Evolutionary conservation across 192 early-diverging fungal genomes (phyloP), one percentile per base, ranked within the genome.

Genomic region (Podila minutissima): DNA sequence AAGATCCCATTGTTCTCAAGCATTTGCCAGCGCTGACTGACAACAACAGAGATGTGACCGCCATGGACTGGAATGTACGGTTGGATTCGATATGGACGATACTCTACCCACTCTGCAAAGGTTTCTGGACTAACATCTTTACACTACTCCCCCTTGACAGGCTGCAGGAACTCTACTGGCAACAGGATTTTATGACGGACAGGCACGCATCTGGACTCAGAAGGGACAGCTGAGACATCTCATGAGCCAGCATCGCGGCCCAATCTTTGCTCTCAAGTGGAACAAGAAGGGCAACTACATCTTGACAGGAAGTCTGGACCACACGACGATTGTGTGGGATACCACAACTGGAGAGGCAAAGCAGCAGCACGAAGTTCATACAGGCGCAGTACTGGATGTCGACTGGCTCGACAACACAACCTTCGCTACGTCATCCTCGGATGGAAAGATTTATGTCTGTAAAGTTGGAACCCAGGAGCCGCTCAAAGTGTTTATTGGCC

Each of bases 331-430:
- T 51, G 88, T 99, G 20, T 99, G 97, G 97, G 94, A 98, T 74
- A 85, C 89, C 9, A 69, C 78, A 7, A 89, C 91, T 4, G 96
- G 95, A 19, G 88, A 94, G 17, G 70, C 87, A 32, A 89, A 91
- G 57, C 93, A 93, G 62, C 90, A 92, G 68, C 93, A 93, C 75
- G 86, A 89, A n/a, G 61, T 74, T 35, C 71, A 83, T 29, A 72
- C 67, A 65, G 91, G 74, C 22, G 88, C 91, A 2, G 90, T 93
- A 13, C 82, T 97, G 61, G 95, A 97, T 82, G 90, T 96, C 11
- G 97, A 96, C 82, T 99, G 97, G 97, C 87, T 90, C 64, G 96
- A 99, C 75, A 93, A 96, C 77, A 82, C 85, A 1, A 99, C 95
- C 10, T 95, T 98, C 88, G 96, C 97, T 6, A 94, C 95, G 0